Base-by-base conservation (phyloP, 768 basidiomycete genomes). In the Mycena capillaripes region DNA sequence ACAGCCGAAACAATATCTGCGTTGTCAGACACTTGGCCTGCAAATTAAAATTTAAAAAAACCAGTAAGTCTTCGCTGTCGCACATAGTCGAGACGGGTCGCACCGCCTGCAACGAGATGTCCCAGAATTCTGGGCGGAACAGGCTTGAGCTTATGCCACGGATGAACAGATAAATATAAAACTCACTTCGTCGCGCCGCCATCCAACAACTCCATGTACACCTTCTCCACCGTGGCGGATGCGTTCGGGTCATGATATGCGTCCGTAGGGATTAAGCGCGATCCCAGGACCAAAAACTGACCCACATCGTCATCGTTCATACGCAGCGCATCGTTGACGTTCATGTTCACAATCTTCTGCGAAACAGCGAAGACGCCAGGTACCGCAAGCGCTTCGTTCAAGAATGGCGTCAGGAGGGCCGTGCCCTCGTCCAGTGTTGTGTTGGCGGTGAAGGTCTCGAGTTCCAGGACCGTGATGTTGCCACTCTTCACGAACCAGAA, bases 21-120 rank as follows among this genome's bases (percentile, higher is more conserved):
- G 65, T 83, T 84, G 34, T 77, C 75, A 11, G 84, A 61, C 8
- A 85, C 82, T 89, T 68, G 29, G 3, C 66, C 66, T 68, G 17
- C 1, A 48, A 16, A 38, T 5, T 8, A 53, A 16, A 1, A 21
- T 12, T 6, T 6, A 16, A 23, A 9, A 14, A 2, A 4, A 30
- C n/a, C n/a, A n/a, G n/a, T n/a, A n/a, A n/a, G n/a, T n/a, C n/a
- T n/a, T 30, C 1, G 34, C 12, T 4, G 23, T 2, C n/a, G 27
- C 14, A 27, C 1, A 59, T 16, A 23, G 7, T 36, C 7, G 34
- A 36, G 25, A 30, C 38, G n/a, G n/a, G n/a, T 74, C 80, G 72
- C 6, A 14, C 77, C 76, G 32, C 77, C 77, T 21, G 77, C 77
- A 3, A 78, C 76, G 4, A 78, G 50, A 70, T 74, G 27, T 7